These are phyloP conservation scores for Bipolaris bicolor DNA, from an alignment of 2,329 filamentous ascomycete genomes.

Conservation along the genomic window DNA sequence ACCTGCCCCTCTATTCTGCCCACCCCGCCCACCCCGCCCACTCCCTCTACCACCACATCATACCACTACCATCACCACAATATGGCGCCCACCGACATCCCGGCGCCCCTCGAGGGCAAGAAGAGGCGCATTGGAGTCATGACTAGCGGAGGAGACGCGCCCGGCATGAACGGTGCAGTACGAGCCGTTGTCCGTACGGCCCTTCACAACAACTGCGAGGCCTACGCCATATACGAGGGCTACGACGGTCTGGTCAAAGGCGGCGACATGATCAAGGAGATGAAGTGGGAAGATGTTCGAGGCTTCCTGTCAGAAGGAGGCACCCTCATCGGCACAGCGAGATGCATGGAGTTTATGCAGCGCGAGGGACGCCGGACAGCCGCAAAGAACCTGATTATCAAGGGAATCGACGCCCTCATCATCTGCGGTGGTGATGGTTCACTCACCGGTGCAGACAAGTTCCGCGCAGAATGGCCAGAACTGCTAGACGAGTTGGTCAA, in stretches of 20 bases:
- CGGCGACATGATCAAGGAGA: slow-evolving; percentile 83
- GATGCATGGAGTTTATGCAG: slow-evolving; percentile 91
- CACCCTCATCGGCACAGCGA: slow-evolving; percentile 92
- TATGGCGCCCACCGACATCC: slow-evolving; percentile 42
- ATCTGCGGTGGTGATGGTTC: slow-evolving; percentile 93
- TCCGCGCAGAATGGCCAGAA: slow-evolving; percentile 89
- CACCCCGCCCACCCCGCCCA: slow-evolving; percentile 3
- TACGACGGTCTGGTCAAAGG: slow-evolving; percentile 95
- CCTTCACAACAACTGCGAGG: slow-evolving; percentile 70
- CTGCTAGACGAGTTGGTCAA: slow-evolving; percentile 83
- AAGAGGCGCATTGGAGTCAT: slow-evolving; percentile 81
- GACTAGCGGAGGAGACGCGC: slow-evolving; percentile 93
- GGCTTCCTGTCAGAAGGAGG: slow-evolving; percentile 94
- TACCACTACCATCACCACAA: slow-evolving; percentile 1
- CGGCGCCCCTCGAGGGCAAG: slow-evolving; percentile 52
- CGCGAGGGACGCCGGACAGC: slow-evolving; percentile 81
- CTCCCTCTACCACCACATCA: slow-evolving; percentile 7
- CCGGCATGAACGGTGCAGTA: slow-evolving; percentile 92
- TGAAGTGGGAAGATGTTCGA: slow-evolving; percentile 92
- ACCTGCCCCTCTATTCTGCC: not conserved
- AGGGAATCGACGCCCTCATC: slow-evolving; percentile 93
- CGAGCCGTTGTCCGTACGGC: slow-evolving; percentile 90
- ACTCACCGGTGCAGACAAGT: slow-evolving; percentile 92
- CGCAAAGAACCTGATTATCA: slow-evolving; percentile 91
- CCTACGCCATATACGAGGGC: slow-evolving; percentile 74